Percentiles rank a stretch among this genome's conserved stretches.
Conservation (phyloP, 2,329 filamentous ascomycete genomes). For the Passalora sequoiae region DNA sequence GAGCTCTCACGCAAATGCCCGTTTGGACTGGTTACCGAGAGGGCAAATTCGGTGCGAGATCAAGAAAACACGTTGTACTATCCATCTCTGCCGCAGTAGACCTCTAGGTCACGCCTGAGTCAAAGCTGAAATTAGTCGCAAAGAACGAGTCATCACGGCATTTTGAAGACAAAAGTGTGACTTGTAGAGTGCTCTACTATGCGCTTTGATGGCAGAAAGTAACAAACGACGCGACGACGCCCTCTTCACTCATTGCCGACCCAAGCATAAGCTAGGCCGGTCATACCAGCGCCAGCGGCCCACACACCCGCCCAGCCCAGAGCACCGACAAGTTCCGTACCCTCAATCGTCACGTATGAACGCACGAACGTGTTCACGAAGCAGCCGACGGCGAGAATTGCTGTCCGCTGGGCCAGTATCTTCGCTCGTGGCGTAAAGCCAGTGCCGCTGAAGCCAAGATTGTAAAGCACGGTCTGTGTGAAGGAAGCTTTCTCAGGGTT, state of each 20-base stretch:
- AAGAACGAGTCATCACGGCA: too few relatives aligned
- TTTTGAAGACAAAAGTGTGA: too few relatives aligned
- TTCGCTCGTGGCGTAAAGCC: constrained; percentile 64
- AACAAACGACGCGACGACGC: too few relatives aligned
- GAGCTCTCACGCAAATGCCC: too few relatives aligned
- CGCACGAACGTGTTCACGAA: constrained; percentile 58
- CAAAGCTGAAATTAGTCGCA: too few relatives aligned
- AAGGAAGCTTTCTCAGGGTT: constrained; percentile 62
- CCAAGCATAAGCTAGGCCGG: constrained; percentile 54
- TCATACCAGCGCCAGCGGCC: constrained; percentile 59
- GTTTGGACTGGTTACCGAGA: too few relatives aligned
- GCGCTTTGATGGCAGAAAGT: too few relatives aligned
- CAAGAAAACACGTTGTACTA: too few relatives aligned
- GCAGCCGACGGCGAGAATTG: constrained; percentile 42
- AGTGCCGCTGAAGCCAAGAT: constrained; percentile 55
- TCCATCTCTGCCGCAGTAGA: too few relatives aligned
- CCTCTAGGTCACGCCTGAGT: too few relatives aligned
- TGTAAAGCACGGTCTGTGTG: constrained; percentile 64
- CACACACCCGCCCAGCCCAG: constrained; percentile 68
- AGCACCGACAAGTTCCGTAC: constrained; percentile 66
- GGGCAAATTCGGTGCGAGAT: too few relatives aligned
- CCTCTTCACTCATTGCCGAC: constrained; percentile 38
- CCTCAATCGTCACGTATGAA: constrained; percentile 61
- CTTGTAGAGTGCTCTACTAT: too few relatives aligned
- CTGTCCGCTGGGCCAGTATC: constrained; percentile 53